These are phyloP conservation scores for Ceratocystis destructans DNA, from an alignment of 2,329 filamentous ascomycete species.

Conservation along the genomic window DNA sequence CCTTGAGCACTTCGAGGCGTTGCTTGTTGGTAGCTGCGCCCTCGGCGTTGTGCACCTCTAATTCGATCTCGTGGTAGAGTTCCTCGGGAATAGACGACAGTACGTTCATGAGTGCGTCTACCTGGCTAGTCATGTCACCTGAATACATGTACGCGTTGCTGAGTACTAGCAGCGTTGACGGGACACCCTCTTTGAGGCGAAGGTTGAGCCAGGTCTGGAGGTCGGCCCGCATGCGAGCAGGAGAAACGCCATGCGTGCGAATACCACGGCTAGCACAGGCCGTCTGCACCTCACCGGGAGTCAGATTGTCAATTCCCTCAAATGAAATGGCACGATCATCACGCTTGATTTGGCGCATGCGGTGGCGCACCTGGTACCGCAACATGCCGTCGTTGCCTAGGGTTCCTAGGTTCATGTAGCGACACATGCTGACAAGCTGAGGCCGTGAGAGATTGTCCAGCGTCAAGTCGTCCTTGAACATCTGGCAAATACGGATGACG, in stretches of 20 bases:
- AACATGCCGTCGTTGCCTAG: constrained; percentile 98
- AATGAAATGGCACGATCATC: constrained; percentile 90
- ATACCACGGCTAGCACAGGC: constrained; percentile 87
- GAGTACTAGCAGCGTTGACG: constrained; percentile 84
- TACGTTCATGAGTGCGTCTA: constrained; percentile 84
- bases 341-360: constrained; percentile 98
- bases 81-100: constrained; percentile 93
- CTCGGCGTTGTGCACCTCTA: constrained; percentile 93
- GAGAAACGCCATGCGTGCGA: constrained; percentile 81
- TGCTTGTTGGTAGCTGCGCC: constrained; percentile 98
- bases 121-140: constrained; percentile 76
- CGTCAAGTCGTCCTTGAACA: constrained; percentile 95
- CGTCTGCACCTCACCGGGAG: constrained; percentile 83
- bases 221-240: constrained; percentile 74
- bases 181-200: constrained; percentile 84
- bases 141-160: constrained; percentile 98
- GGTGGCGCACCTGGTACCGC: constrained; percentile 88
- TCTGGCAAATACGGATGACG: constrained; percentile 97
- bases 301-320: constrained; percentile 84
- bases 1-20: constrained; percentile 91
- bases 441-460: constrained; percentile 93
- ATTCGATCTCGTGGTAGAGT: constrained; percentile 97
- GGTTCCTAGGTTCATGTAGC: constrained; percentile 94
- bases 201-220: constrained; percentile 90
- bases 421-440: constrained; percentile 93